Conservation (phyloP, 2,329 filamentous ascomycete species). For the Aureobasidium sp. region DNA sequence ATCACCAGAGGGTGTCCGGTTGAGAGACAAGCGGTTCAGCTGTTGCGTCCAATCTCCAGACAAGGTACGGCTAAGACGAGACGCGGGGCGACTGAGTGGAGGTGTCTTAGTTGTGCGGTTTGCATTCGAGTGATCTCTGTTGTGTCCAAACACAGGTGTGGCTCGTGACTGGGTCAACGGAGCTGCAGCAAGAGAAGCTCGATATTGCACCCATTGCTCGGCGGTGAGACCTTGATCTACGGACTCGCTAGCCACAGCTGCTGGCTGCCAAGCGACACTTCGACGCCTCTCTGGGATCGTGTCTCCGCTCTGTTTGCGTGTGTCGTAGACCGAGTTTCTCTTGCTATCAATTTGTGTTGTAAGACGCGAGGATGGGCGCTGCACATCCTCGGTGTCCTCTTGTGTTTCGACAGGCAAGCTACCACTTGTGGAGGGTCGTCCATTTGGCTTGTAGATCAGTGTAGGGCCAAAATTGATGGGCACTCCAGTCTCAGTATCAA, state of each 20-base stretch:
- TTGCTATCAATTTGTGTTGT: slow-evolving; percentile 6
- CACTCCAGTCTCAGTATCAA: slow-evolving; percentile 37
- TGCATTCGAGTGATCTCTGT: neutral
- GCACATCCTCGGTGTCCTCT: neutral
- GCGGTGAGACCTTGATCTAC: slow-evolving; percentile 53
- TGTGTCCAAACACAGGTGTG: slow-evolving; percentile 9
- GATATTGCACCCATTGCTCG: slow-evolving; percentile 77
- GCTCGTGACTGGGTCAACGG: slow-evolving; percentile 33
- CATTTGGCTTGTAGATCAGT: slow-evolving; percentile 53
- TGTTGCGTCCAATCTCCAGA: slow-evolving; percentile 15
- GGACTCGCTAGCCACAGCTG: slow-evolving; percentile 41
- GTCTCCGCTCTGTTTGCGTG: slow-evolving; percentile 17
- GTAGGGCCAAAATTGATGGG: slow-evolving; percentile 86
- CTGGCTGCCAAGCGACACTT: slow-evolving; percentile 73
- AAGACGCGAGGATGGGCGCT: slow-evolving; percentile 12
- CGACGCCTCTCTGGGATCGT: slow-evolving; percentile 44
- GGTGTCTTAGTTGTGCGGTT: neutral
- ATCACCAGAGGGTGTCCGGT: slow-evolving; percentile 35
- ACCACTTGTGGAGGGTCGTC: slow-evolving; percentile 47
- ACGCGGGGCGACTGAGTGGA: slow-evolving; percentile 23
- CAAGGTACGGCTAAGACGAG: slow-evolving; percentile 14
- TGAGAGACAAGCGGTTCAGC: slow-evolving; percentile 26
- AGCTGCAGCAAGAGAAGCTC: slow-evolving; percentile 48
- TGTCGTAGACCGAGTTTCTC: slow-evolving; percentile 27
- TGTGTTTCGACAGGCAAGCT: neutral